Base-by-base conservation (phyloP, 768 basidiomycete species). In the Naganishia antarctica region DNA sequence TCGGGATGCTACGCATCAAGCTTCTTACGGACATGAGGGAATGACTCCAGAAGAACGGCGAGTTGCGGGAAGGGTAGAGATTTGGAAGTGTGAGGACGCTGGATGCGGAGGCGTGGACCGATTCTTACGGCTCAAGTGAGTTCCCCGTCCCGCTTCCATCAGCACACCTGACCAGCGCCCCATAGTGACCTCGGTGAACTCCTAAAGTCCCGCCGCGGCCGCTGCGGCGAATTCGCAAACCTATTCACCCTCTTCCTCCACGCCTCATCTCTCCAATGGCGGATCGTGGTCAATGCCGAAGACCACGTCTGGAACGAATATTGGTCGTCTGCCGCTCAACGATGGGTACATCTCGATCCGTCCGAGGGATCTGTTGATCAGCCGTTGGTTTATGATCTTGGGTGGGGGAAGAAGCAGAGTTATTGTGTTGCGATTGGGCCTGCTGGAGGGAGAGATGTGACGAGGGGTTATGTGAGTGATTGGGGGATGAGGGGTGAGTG, bases 251-350 rank as follows among this genome's bases (percentile, higher is more conserved):
- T 76, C 25, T 79, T 80, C 50, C 63, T 80, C 23, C 66, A 75
- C 31, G 75, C 76, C 5, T 68, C 72, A 5, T 78, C 75, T 11
- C 66, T 81, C 11, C 69, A 75, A 23, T 73, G 74, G 21, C 70
- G 79, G 53, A 79, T 79, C 66, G 69, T 78, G 21, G 75, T 69
- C 70, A 76, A 73, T 64, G 72, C 75, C 25, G 79, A 80, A 68
- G 80, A 81, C 68, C 80, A 81, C 62, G 79, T 81, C 9, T 81
- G 80, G 80, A 71, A 71, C 47, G 78, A 79, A 63, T 77, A 74
- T 48, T 77, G 73, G 70, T 76, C 70, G 3, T 65, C 66, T 1
- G 60, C 67, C 6, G 62, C 72, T n/a, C 59, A 71, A 45, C 73
- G 79, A 28, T 81, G 79, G 80, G 73, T 80, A 18, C 80, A 81